Evolutionary conservation across 345 rosid species (phyloP), one percentile per base, ranked within the genome.

Genomic region (Xanthoceras sorbifolium): DNA sequence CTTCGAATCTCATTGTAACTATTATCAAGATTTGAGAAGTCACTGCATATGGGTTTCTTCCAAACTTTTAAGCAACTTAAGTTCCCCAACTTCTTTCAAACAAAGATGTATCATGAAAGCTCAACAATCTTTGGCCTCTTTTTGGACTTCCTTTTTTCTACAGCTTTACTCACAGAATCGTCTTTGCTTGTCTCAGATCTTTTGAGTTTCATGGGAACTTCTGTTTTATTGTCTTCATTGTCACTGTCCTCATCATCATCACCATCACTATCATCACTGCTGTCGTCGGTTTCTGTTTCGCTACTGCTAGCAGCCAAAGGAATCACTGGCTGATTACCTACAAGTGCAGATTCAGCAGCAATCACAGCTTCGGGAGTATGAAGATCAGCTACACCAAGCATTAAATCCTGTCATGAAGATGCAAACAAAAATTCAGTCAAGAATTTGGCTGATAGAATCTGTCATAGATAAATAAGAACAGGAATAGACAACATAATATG

Each of bases 311-410:
- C 68, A 10, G 76, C 75, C 66, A 68, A 50, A 44, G 80, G 73
- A 78, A 76, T 78, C 22, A 26, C 69, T 3, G 82, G 86, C 40
- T 82, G 86, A 78, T 79, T 61, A 71, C 87, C 84, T 0, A 81
- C 77, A 14, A 89, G 78, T 28, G 93, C 93, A n/a, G 97, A 85
- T 85, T 93, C 98, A 79, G 94, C 98, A 10, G 94, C 99, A 31
- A 73, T 85, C 20, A 93, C 82, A 42, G 97, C 97, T 84, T 92
- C 93, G 7, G 92, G 89, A 5, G 97, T 93, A 70, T 92, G 89
- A 80, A 96, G 99, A 90, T 93, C 99, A 74, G 97, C 93, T 1
- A 96, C 76, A 36, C 98, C 97, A 3, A 93, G 84, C 98, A 89
- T 92, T 86, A 96, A 84, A 80, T 96, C 92, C 97, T 91, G 85